These are phyloP conservation scores for Mucor ambiguus DNA, from an alignment of 371 early-diverging fungal genomes.

Conservation along the genomic window DNA sequence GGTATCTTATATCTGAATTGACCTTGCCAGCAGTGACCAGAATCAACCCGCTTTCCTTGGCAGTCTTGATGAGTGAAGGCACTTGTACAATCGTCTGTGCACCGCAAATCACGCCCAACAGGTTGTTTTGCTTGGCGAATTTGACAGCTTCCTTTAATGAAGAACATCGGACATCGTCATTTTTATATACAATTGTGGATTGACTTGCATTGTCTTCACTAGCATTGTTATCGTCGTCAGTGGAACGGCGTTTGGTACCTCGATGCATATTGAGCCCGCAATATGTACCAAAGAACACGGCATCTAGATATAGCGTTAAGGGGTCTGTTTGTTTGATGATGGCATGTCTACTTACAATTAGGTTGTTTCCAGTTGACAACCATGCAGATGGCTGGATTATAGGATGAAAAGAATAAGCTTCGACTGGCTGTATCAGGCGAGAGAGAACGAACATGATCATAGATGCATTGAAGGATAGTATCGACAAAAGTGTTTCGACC, in stretches of 20 bases:
- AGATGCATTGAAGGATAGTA: conserved; percentile 79
- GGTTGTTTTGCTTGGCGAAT: conserved; percentile 73
- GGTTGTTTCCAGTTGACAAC: conserved; percentile 98
- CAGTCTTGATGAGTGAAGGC: conserved; percentile 82
- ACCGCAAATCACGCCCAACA: conserved; percentile 88
- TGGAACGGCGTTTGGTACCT: conserved; percentile 42
- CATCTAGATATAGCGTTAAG: conserved; percentile 47
- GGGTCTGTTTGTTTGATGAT: not conserved
- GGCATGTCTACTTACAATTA: conserved; percentile 67
- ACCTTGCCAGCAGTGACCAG: conserved; percentile 83
- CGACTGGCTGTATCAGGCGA: conserved; percentile 35
- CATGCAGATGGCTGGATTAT: conserved; percentile 89
- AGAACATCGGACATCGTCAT: conserved; percentile 47
- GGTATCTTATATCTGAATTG: conserved; percentile 64
- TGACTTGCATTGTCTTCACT: conserved; percentile 15
- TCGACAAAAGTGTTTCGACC: conserved; percentile 85
- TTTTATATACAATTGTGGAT: conserved; percentile 22
- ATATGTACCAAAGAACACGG: conserved; percentile 84
- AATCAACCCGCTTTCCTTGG: conserved; percentile 90
- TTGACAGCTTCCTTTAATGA: conserved; percentile 74
- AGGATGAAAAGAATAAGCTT: conserved; percentile 78
- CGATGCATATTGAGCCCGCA: conserved; percentile 70
- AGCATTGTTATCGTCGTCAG: not conserved
- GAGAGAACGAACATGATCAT: conserved; percentile 59
- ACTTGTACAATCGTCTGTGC: conserved; percentile 88